These are phyloP conservation scores for Seminavis robusta DNA, from an alignment of 108 stramenopile species.

Conservation along the genomic window DNA sequence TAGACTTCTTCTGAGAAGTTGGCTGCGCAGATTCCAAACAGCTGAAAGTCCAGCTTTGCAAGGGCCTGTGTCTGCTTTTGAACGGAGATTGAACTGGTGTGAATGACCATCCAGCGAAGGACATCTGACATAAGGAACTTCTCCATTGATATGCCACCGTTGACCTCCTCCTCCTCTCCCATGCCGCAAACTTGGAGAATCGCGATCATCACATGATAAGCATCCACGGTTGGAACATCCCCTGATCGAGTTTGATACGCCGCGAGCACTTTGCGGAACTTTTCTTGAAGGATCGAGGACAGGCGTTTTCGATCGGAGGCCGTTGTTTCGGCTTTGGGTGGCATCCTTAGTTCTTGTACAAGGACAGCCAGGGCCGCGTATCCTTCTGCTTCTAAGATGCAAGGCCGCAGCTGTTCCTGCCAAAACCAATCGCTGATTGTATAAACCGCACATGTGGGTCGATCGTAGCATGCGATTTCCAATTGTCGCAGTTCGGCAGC, in stretches of 20 bases:
- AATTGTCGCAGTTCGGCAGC: slow-evolving; percentile 18
- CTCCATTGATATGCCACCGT: slow-evolving; percentile 26
- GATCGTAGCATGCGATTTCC: slow-evolving; percentile 9
- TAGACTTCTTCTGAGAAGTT: slow-evolving; percentile 28
- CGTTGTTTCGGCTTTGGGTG: not conserved
- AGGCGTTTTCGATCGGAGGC: too few species aligned
- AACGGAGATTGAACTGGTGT: slow-evolving; percentile 37
- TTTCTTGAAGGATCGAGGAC: too few species aligned
- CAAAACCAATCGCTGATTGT: slow-evolving; percentile 34
- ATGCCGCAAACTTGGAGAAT: slow-evolving; percentile 13
- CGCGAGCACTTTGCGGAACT: slow-evolving; percentile 16
- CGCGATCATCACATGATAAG: slow-evolving; percentile 30
- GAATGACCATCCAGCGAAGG: slow-evolving; percentile 67
- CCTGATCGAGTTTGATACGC: slow-evolving; percentile 9
- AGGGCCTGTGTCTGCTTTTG: not conserved
- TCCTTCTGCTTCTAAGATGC: not conserved
- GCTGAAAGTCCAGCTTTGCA: slow-evolving; percentile 39
- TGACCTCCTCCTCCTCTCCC: slow-evolving; percentile 2
- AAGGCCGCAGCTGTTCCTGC: slow-evolving; percentile 12
- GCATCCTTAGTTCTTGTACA: not conserved
- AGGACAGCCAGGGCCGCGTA: not conserved
- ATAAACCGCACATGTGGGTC: slow-evolving; percentile 12
- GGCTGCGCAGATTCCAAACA: slow-evolving; percentile 20
- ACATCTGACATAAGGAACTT: slow-evolving; percentile 68
- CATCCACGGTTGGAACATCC: slow-evolving; percentile 15